Percentiles rank a stretch among this genome's conserved stretches.
These are phyloP conservation scores for Penicillium janthinellum DNA, from an alignment of 2,329 filamentous ascomycete genomes.

Conservation along the genomic window DNA sequence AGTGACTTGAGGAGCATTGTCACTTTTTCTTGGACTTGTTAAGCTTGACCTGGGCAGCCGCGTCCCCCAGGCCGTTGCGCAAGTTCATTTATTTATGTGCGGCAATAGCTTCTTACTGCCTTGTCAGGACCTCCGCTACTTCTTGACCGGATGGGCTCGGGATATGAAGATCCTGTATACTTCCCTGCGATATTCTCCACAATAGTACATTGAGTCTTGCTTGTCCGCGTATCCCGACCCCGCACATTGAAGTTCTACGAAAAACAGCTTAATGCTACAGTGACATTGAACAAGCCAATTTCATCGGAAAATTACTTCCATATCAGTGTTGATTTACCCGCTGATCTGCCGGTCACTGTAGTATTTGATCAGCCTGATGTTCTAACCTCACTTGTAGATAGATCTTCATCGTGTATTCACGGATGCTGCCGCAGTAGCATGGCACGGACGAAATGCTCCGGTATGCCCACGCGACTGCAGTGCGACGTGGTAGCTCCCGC, in stretches of 20 bases:
- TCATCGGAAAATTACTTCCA: not conserved
- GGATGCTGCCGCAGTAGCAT: not conserved
- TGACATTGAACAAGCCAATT: conserved; percentile 6
- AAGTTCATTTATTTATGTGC: no score
- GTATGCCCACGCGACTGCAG: not conserved
- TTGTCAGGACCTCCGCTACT: no score
- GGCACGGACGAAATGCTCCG: not conserved
- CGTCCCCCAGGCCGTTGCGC: no score
- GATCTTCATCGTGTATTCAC: not conserved
- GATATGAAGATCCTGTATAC: no score
- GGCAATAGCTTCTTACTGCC: no score
- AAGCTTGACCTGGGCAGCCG: no score
- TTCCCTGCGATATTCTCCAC: no score
- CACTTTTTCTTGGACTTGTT: not conserved
- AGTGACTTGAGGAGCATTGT: conserved; percentile 2
- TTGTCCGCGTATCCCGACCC: conserved; percentile 2
- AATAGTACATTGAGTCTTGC: not conserved
- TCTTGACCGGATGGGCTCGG: no score
- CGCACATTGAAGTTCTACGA: conserved; percentile 4
- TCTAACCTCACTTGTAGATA: not conserved
- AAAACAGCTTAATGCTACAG: conserved; percentile 9
- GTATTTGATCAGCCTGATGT: not conserved
- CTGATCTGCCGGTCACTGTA: not conserved
- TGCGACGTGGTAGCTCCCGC: not conserved
- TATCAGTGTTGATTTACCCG: not conserved